Conservation (phyloP, 2,329 filamentous ascomycete species). For the Sporothrix humicola region DNA sequence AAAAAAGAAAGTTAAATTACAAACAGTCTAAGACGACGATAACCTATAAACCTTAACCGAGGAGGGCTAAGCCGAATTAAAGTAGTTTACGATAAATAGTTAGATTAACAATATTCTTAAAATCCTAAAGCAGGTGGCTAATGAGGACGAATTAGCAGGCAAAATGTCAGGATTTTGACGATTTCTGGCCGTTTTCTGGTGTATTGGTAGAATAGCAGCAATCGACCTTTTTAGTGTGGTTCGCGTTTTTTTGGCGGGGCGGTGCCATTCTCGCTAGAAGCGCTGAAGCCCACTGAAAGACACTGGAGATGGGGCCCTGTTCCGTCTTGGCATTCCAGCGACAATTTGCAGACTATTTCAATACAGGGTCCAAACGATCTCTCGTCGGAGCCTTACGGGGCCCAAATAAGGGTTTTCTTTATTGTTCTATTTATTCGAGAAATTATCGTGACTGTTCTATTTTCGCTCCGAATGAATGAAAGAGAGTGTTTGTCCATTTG, state of each 20-base stretch:
- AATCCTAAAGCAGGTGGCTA: background rate
- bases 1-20: background rate
- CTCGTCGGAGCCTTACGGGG: background rate
- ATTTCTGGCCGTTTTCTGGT: background rate
- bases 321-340: background rate
- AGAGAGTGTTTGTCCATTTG: background rate
- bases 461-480: background rate
- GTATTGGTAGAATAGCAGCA: too few relatives aligned
- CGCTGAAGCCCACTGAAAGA: background rate
- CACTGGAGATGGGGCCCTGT: background rate
- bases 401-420: background rate
- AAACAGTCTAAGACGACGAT: background rate
- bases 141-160: background rate
- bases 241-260: too few relatives aligned
- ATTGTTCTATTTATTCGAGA: too few relatives aligned
- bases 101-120: background rate
- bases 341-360: background rate
- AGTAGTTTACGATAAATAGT: slow-evolving; percentile 7
- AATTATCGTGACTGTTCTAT: background rate
- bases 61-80: background rate
- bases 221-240: too few relatives aligned
- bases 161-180: slow-evolving; percentile 1
- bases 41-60: background rate
- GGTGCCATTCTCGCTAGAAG: too few relatives aligned
- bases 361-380: background rate